phyloP scores from a whole-genome alignment of 495 filamentous ascomycete genomes.

The Apodospora peruviana region DNA sequence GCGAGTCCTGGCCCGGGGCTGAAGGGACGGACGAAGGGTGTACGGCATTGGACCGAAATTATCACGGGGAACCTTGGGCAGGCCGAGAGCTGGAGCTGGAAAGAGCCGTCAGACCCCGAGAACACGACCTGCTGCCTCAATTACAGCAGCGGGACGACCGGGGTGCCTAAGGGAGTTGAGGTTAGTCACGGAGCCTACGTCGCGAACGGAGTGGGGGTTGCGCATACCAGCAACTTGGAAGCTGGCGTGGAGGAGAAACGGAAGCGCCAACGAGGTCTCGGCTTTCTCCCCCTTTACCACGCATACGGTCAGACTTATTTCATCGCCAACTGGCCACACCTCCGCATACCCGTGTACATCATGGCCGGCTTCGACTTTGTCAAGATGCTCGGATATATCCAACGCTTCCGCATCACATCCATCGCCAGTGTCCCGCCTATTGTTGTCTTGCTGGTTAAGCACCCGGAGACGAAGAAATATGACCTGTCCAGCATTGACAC shows the following conservation, averaged over 20 bases:
- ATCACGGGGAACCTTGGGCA: slow-evolving; percentile 30
- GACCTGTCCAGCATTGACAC: slow-evolving; percentile 60
- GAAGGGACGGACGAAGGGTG: slow-evolving; percentile 29
- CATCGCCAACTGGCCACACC: slow-evolving; percentile 29
- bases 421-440: slow-evolving; percentile 61
- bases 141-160: slow-evolving; percentile 75
- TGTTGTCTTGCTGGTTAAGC: slow-evolving; percentile 66
- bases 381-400: slow-evolving; percentile 60
- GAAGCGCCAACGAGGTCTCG: slow-evolving; percentile 22
- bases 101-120: slow-evolving; percentile 29
- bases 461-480: slow-evolving; percentile 57
- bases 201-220: slow-evolving; percentile 56
- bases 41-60: slow-evolving; percentile 39
- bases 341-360: slow-evolving; percentile 54
- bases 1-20: slow-evolving; percentile 33
- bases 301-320: slow-evolving; percentile 51
- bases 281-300: slow-evolving; percentile 75
- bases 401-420: slow-evolving; percentile 63
- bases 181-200: slow-evolving; percentile 70
- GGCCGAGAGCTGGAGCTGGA: slow-evolving; percentile 40
- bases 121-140: slow-evolving; percentile 51
- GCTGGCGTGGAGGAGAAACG: slow-evolving; percentile 34
- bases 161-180: slow-evolving; percentile 78
- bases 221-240: slow-evolving; percentile 37
- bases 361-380: slow-evolving; percentile 71